Conservation (phyloP, 768 basidiomycete species). For the Boletus speciosus region DNA sequence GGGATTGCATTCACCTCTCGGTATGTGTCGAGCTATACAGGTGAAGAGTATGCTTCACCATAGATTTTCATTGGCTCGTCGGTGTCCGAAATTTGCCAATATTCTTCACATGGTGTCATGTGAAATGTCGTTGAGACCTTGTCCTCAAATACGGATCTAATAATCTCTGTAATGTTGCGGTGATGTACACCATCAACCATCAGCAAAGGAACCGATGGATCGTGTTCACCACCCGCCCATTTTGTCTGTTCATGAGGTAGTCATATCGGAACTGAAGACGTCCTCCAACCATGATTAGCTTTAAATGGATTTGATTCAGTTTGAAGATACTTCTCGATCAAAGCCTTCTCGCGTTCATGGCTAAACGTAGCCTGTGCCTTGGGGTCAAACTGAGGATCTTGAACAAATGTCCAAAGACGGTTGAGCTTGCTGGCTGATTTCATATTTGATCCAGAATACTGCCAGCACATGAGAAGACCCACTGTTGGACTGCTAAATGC, state of each 20-base stretch:
- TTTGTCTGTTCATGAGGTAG: background rate
- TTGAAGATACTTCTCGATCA: conserved; percentile 6
- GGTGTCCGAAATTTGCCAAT: background rate
- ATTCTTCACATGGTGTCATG: conserved; percentile 1
- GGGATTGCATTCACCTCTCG: too few species aligned
- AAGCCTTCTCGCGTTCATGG: background rate
- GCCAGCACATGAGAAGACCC: conserved; percentile 31
- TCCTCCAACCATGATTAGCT: background rate
- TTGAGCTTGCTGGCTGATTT: conserved; percentile 30
- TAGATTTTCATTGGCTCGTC: background rate
- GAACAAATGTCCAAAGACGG: conserved; percentile 26
- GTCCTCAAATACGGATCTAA: background rate
- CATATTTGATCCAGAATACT: conserved; percentile 23
- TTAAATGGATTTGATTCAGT: background rate
- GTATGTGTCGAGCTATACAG: too few species aligned
- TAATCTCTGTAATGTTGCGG: background rate
- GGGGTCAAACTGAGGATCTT: conserved; percentile 18
- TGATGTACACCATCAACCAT: background rate
- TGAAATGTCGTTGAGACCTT: background rate
- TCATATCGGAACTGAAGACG: conserved; percentile 1
- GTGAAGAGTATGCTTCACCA: background rate
- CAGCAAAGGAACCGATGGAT: background rate
- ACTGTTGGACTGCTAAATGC: conserved; percentile 21
- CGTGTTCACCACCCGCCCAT: background rate
- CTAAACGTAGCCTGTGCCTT: conserved; percentile 11